Evolutionary conservation across 2,329 filamentous ascomycete species (phyloP), one percentile per base, ranked within the genome.

Genomic region (Botryosphaeria dothidea): DNA sequence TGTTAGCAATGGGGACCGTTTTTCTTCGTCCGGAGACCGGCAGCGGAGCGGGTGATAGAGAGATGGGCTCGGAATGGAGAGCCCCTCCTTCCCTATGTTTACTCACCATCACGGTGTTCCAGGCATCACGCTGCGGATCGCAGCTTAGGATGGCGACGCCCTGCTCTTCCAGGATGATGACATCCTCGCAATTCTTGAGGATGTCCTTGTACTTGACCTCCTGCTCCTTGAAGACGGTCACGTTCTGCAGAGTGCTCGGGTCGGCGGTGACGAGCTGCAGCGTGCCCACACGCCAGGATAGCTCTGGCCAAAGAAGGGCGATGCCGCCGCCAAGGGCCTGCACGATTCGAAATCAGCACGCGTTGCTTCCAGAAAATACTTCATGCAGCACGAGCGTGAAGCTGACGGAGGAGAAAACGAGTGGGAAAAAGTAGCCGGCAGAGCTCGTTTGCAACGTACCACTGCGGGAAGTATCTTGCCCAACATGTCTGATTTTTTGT

Each of bases 21-120:
- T 46, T 25, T 38, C 19, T 43, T 9, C 19, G 13, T 38, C 27
- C 7, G 36, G 4, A 41, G 19, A 4, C 19, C 31, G 23, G 36
- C 29, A n/a, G 25, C 7, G 17, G 29, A 21, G 58, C 3, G 15
- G 15, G 25, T 11, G 17, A 13, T 15, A 8, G n/a, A n/a, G n/a
- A n/a, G n/a, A n/a, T n/a, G n/a, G n/a, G n/a, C n/a, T n/a, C n/a
- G n/a, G n/a, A n/a, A n/a, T n/a, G n/a, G n/a, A n/a, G n/a, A n/a
- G n/a, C n/a, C n/a, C n/a, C n/a, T n/a, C n/a, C n/a, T n/a, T n/a
- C n/a, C n/a, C n/a, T n/a, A n/a, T n/a, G n/a, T n/a, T 34, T 3
- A 65, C 74, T 65, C 63, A 80, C 79, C 79, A 81, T 80, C 11
- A 82, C 79, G 0, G 79, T 80, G 60, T 82, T 81, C 79, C 79